phyloP scores from a whole-genome alignment of 1,284 basidiomycete species.

The Cryptococcus hybrid region DNA sequence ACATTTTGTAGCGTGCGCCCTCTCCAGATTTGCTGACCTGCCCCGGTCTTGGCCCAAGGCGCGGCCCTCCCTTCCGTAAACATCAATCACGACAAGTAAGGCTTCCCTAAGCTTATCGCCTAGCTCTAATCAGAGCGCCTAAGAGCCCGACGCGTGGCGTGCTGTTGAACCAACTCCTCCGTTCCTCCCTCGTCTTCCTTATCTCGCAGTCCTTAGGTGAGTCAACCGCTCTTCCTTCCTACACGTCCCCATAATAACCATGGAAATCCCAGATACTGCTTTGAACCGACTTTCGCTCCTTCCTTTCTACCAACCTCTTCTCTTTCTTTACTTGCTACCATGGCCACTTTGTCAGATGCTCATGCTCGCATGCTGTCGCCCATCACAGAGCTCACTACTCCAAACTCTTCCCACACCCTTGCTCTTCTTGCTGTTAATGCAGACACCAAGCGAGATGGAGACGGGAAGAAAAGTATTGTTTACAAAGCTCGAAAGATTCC shows the following conservation, averaged over 20 bases:
- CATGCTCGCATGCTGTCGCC: slow-evolving; percentile 27
- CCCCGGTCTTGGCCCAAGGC: too few species aligned
- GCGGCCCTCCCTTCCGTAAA: too few species aligned
- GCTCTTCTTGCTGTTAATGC: slow-evolving; percentile 13
- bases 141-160: neutral
- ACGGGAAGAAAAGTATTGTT: slow-evolving; percentile 15
- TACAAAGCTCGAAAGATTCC: slow-evolving; percentile 16
- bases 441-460: neutral
- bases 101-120: too few species aligned
- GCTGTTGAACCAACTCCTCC: neutral
- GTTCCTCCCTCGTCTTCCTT: too few species aligned
- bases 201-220: too few species aligned
- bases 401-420: slow-evolving; percentile 18
- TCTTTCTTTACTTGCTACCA: neutral
- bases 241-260: neutral
- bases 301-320: neutral
- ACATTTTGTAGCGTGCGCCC: too few species aligned
- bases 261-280: too few species aligned
- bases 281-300: neutral
- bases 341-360: neutral
- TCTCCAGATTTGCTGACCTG: too few species aligned
- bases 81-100: too few species aligned
- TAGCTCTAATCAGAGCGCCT: too few species aligned
- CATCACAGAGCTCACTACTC: slow-evolving; percentile 36
- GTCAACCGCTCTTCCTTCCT: neutral